Conservation (phyloP, 176 grass and related monocot genomes). For the Secale cereale region DNA sequence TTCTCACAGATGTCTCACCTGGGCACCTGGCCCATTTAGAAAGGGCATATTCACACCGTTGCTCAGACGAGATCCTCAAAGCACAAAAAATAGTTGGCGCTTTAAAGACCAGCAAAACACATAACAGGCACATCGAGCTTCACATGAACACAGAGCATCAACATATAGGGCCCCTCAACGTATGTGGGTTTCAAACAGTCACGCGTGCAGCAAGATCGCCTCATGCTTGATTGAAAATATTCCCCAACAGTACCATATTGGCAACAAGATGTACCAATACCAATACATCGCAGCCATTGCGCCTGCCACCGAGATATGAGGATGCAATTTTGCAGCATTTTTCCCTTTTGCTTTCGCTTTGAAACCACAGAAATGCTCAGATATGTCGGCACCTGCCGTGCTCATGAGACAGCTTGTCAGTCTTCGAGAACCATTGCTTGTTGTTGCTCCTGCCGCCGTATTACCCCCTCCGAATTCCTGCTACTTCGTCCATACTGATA, state of each 20-base stretch:
- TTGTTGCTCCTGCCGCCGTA: conserved; percentile 16
- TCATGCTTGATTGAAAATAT: no score
- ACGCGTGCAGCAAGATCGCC: background rate
- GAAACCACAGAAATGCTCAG: background rate
- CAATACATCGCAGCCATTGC: background rate
- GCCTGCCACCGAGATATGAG: background rate
- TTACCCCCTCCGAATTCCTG: conserved; percentile 15
- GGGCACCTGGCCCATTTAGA: background rate
- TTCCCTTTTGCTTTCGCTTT: background rate
- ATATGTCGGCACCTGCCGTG: background rate
- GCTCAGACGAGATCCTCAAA: background rate
- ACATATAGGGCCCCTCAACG: background rate
- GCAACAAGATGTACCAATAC: background rate
- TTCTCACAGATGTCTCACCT: background rate
- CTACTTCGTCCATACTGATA: conserved; percentile 30
- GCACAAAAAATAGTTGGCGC: background rate
- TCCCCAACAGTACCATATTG: background rate
- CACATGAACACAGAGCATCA: background rate
- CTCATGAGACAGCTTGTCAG: background rate
- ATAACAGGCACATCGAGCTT: background rate
- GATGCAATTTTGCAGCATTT: background rate
- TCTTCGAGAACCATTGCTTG: conserved; percentile 22
- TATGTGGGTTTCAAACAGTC: background rate
- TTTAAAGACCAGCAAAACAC: background rate
- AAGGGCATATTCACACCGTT: background rate